Conservation (phyloP, 2,329 filamentous ascomycete genomes). For the Geosmithia putterillii region DNA sequence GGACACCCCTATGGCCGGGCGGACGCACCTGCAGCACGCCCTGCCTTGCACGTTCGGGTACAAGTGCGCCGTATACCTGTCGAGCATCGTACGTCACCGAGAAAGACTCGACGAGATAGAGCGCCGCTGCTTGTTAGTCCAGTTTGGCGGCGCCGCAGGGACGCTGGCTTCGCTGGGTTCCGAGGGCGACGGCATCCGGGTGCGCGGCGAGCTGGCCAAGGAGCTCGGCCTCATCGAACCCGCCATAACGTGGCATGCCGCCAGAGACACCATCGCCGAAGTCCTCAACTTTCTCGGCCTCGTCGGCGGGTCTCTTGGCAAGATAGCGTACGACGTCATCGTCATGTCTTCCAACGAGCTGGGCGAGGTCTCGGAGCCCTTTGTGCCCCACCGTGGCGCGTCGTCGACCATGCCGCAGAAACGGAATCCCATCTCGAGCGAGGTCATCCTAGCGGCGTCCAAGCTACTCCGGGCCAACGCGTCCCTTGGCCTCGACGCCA, state of each 20-base stretch:
- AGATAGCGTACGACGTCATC: too few relatives aligned
- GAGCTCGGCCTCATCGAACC: constrained; percentile 35
- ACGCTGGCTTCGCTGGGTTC: constrained; percentile 39
- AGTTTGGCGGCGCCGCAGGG: constrained; percentile 44
- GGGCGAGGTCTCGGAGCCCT: too few relatives aligned
- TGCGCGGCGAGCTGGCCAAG: constrained; percentile 33
- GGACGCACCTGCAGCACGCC: constrained; percentile 45
- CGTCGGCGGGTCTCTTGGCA: too few relatives aligned
- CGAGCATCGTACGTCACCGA: constrained; percentile 32
- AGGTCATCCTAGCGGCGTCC: too few relatives aligned
- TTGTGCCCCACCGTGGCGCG: too few relatives aligned
- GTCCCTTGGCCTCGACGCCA: too few relatives aligned
- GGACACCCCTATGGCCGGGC: constrained; percentile 42
- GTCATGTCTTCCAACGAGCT: too few relatives aligned
- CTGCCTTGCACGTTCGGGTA: constrained; percentile 45
- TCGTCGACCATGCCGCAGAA: too few relatives aligned
- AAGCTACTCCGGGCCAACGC: too few relatives aligned
- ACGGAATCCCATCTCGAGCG: too few relatives aligned
- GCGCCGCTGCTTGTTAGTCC: constrained; percentile 32
- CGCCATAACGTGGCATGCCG: constrained; percentile 44
- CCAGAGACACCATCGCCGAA: constrained; percentile 40
- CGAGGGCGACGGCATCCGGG: constrained; percentile 31
- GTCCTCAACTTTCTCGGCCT: too few relatives aligned
- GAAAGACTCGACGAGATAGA: constrained; percentile 33
- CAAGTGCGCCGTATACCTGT: constrained; percentile 43